Evolutionary conservation across 148 eudicot genomes (phyloP).

Genomic region (Rhododendron ferrugineum): DNA sequence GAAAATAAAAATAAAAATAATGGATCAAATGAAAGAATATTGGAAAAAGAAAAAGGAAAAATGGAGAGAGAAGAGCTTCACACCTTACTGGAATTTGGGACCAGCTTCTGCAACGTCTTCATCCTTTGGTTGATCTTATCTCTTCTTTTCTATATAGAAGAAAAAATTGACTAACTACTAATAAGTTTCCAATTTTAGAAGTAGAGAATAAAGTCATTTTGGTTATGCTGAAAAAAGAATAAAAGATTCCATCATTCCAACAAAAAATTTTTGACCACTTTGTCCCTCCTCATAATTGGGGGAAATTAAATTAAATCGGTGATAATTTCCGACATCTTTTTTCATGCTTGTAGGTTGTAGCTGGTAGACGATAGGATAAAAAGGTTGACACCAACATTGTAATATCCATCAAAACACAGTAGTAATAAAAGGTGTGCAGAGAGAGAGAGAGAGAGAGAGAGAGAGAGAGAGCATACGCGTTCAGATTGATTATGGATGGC

Average conservation of each 20-base stretch:
- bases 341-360: no score
- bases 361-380: neutral
- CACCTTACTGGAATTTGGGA: slow-evolving; percentile 94
- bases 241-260: neutral
- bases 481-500: slow-evolving; percentile 88
- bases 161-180: neutral
- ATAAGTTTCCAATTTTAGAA: neutral
- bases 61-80: neutral
- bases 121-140: slow-evolving; percentile 85
- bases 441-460: no score
- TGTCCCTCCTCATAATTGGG: neutral
- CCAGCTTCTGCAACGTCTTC: slow-evolving; percentile 84
- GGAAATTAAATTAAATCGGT: neutral
- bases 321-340: neutral
- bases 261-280: neutral
- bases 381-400: no score
- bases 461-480: slow-evolving; percentile 42
- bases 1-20: no score
- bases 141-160: slow-evolving; percentile 65
- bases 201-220: neutral
- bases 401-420: no score
- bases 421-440: neutral
- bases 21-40: no score
- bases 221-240: neutral
- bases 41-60: neutral